Evolutionary conservation across 2,329 filamentous ascomycete genomes (phyloP), one percentile per base, ranked within the genome.

Genomic region (Clonostachys rhizophaga): DNA sequence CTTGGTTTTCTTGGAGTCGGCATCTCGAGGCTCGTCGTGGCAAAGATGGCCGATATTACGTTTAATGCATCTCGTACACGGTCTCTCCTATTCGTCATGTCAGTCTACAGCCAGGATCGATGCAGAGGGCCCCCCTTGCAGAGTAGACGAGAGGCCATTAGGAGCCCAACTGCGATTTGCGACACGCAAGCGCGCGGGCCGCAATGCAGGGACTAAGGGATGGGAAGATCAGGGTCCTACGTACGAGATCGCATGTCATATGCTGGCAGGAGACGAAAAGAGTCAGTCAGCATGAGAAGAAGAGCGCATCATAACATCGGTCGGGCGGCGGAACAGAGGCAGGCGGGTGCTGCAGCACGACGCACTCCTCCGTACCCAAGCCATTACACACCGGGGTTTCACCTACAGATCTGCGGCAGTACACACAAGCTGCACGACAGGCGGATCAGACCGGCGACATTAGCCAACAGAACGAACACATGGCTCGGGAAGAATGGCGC

Each of bases 31-130:
- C 70, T 97, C 94, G 70, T 99, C 94, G 73, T 96, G 94, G 70
- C 94, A 99, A 55, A 99, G 79, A 70, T 99, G 94, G 60, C 92
- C 94, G 67, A 99, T 99, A 72, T 96, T 96, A 63, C 94, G 86
- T 74, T 97, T 99, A 71, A 97, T 89, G 76, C 94, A 99, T 71
- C 94, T 83, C 60, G 90, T 92, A 79, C 94, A 99, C 61, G 94
- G 94, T 65, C 94, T 86, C 75, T 95, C 90, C 90, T 95, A 68
- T 56, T 47, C 51, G 56, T 49, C 48, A 43, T 48, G 54, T 65
- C 52, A 65, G 62, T 54, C 16, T 34, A 40, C 48, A 52, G 50
- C 55, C 55, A 54, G 47, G 47, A 48, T 50, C 12, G 37, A 6
- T 40, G 37, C 37, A 40, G 37, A n/a, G n/a, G 37, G 5, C 24